Base-by-base conservation (phyloP, 2,329 filamentous ascomycete species). In the Calonectria pseudoreteaudii region DNA sequence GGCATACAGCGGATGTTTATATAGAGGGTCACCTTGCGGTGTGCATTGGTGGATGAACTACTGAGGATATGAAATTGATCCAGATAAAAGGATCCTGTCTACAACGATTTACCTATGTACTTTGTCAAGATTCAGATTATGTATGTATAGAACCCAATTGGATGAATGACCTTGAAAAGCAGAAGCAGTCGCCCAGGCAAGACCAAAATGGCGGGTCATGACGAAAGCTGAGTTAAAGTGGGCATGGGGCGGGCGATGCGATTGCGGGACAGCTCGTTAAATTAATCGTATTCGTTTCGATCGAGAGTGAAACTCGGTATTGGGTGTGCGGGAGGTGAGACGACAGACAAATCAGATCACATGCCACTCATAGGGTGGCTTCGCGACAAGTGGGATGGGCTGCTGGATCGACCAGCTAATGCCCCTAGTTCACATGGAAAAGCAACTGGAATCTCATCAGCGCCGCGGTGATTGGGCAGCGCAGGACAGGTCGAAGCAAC, bases 331-430 rank as follows among this genome's bases (percentile, higher is more conserved):
- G 41, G 26, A 70, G 34, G 58, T 47, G 49, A 56, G 34, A 26
- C 38, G 60, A 34, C 60, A 49, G 60, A 56, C 60, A 49, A 47
- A 70, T 60, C 71, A 36, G 49, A 69, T 62, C 71, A 73, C 58
- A 73, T 69, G 71, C 49, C 38, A 44, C 66, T 36, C 66, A 49
- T 26, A 70, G 26, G 49, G 47, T 26, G 44, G 58, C 36, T 47
- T 64, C 20, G 18, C 44, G 41, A 18, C 47, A 44, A 49, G 66
- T 66, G 66, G 60, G 49, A 66, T 65, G 66, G 23, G n/a, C 50
- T 73, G 66, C 47, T 66, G 60, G 50, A 73, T 73, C 71, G 62
- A 50, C 36, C 68, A 53, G 62, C 34, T 62, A 62, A 41, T 28
- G 38, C 38, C 30, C 31, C 58, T 41, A 66, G 52, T 50, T 44